phyloP scores from a whole-genome alignment of 31 red algal genomes.

The Odonthalia washingtoniensis region DNA sequence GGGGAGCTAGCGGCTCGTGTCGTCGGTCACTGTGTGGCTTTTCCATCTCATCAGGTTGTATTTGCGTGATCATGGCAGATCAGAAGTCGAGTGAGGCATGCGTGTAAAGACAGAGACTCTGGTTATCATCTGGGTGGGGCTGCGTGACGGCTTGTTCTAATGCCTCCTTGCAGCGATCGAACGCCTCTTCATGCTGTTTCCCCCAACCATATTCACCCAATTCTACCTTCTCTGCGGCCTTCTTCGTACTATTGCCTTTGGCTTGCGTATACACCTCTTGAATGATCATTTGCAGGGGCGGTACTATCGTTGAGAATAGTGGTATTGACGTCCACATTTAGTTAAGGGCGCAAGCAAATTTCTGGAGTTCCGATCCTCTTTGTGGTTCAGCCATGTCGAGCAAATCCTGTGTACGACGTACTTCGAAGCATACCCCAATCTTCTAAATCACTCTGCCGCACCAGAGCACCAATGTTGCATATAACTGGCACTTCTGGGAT shows the following conservation, averaged over 20 bases:
- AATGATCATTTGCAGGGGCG: not conserved
- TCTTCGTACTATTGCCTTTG: not conserved
- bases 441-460: no score
- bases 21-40: not conserved
- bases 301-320: constrained; percentile 5
- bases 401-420: no score
- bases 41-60: not conserved
- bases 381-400: no score
- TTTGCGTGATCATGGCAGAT: not conserved
- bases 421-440: no score
- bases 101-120: not conserved
- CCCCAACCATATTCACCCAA: not conserved
- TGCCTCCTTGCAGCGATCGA: not conserved
- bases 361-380: no score
- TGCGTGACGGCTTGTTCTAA: not conserved
- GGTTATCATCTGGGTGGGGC: not conserved
- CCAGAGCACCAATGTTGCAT: no score
- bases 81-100: not conserved
- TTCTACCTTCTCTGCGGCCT: not conserved
- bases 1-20: not conserved
- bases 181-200: not conserved
- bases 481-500: no score
- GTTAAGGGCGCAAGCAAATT: no score
- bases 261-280: not conserved
- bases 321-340: no score